Evolutionary conservation across 1,284 basidiomycete species (phyloP).

Genomic region (Coniferiporia weirii): DNA sequence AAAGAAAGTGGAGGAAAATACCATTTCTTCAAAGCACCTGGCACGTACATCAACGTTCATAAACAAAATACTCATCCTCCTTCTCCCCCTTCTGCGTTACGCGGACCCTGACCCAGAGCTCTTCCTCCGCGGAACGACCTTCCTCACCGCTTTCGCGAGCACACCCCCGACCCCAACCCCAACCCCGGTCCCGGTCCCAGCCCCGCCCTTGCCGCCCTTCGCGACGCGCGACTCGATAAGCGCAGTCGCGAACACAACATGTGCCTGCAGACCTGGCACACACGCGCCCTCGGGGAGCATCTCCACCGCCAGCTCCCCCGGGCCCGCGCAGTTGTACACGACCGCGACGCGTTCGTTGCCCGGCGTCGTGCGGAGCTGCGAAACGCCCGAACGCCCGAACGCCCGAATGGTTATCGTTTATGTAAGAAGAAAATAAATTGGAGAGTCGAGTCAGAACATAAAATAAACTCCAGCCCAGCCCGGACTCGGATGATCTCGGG

Average conservation of each 20-base stretch:
- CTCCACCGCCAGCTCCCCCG: slow-evolving; percentile 10
- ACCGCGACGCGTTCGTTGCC: slow-evolving; percentile 8
- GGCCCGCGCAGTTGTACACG: slow-evolving; percentile 11
- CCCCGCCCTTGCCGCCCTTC: background rate
- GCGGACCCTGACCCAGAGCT: too few species aligned
- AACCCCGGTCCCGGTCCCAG: background rate
- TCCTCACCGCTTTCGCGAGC: too few species aligned
- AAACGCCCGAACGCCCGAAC: too few species aligned
- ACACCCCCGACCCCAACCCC: too few species aligned
- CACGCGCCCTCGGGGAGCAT: slow-evolving; percentile 5
- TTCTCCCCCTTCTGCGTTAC: too few species aligned
- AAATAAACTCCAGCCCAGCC: background rate
- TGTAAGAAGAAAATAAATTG: background rate
- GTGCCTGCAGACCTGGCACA: background rate
- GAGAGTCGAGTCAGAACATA: background rate
- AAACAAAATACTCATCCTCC: too few species aligned
- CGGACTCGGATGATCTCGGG: too few species aligned
- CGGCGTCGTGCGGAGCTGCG: slow-evolving; percentile 11
- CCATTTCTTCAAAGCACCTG: too few species aligned
- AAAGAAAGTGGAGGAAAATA: too few species aligned
- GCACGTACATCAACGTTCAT: too few species aligned
- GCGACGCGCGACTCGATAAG: slow-evolving; percentile 2
- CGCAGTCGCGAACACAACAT: slow-evolving; percentile 10
- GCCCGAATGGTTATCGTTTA: too few species aligned
- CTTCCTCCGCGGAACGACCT: too few species aligned